Evolutionary conservation across 768 basidiomycete genomes (phyloP), one percentile per base, ranked within the genome.

Genomic region (Mycena amicta): DNA sequence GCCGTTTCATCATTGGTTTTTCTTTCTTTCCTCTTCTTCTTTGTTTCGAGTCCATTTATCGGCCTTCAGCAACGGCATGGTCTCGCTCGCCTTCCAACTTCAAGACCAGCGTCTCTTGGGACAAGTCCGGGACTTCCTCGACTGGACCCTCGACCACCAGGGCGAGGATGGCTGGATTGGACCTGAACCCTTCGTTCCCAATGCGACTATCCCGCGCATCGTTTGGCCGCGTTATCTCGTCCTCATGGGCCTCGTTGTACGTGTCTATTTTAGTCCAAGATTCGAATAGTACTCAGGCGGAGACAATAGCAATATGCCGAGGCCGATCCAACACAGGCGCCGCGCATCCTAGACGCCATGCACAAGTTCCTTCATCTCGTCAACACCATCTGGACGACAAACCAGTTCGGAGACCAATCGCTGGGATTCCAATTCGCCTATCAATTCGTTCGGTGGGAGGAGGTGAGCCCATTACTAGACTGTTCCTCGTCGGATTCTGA

Each of bases 171-270:
- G 77, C 1, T 79, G 77, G 76, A 69, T 77, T 57, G 77, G 76
- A 2, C 77, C 76, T 5, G 77, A 79, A 50, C 71, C 72, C 1
- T 72, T 69, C 26, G 72, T 72, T 11, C 57, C 72, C 12, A 76
- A 75, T 53, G 70, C 76, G 1, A 73, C 74, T 2, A 65, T 66
- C 25, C 77, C 77, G 23, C 71, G 76, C 18, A 66, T 77, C 0
- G 70, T 74, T 8, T 79, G 77, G 76, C 77, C 77, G n/a, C 68
- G 77, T 3, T 79, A 77, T 56, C 70, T 79, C 15, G 62, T 77
- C 13, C 55, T 79, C 26, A 64, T 77, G 23, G 76, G 76, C 3
- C 58, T 79, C 20, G 70, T 75, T 18, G 76, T 77, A 58, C 29
- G 74, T n/a, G 8, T 23, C 22, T 23, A 23, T 67, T 4, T 27